Percentiles rank a stretch among this genome's conserved stretches.
Evolutionary conservation across 2,329 filamentous ascomycete species (phyloP).

Genomic region (Coccinonectria pachysandricola): DNA sequence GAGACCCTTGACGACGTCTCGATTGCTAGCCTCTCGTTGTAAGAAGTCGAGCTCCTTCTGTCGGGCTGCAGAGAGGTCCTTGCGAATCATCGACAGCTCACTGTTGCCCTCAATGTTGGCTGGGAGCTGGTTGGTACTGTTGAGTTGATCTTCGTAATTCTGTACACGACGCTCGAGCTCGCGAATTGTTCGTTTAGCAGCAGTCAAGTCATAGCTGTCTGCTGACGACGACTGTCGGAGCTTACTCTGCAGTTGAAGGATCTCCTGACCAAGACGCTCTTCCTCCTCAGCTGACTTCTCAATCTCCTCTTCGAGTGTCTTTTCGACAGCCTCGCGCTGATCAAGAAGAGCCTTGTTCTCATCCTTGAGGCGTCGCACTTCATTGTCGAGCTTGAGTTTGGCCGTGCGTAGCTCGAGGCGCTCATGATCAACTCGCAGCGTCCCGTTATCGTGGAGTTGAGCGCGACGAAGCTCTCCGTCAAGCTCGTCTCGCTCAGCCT

Average conservation of each 20-base stretch:
- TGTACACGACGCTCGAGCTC: slow-evolving; percentile 54
- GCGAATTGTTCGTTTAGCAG: slow-evolving; percentile 52
- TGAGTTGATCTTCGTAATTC: slow-evolving; percentile 39
- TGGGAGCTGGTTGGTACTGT: slow-evolving; percentile 21
- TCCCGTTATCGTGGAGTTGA: slow-evolving; percentile 47
- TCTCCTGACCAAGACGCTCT: slow-evolving; percentile 46
- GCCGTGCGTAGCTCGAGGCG: slow-evolving; percentile 56
- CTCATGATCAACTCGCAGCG: slow-evolving; percentile 55
- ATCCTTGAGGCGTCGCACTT: slow-evolving; percentile 53
- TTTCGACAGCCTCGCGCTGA: slow-evolving; percentile 49
- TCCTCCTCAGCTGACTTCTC: slow-evolving; percentile 58
- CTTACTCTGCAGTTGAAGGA: slow-evolving; percentile 39
- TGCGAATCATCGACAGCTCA: slow-evolving; percentile 51
- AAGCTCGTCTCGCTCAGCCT: slow-evolving; percentile 58
- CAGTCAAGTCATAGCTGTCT: slow-evolving; percentile 43
- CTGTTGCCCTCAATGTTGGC: slow-evolving; percentile 32
- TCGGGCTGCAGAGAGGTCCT: slow-evolving; percentile 53
- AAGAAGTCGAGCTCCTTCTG: slow-evolving; percentile 55
- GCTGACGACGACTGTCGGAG: slow-evolving; percentile 34
- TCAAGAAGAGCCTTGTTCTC: slow-evolving; percentile 49
- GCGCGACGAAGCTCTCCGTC: slow-evolving; percentile 47
- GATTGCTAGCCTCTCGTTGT: slow-evolving; percentile 55
- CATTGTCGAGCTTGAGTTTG: slow-evolving; percentile 58
- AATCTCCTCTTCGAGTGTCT: slow-evolving; percentile 54
- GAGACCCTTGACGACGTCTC: slow-evolving; percentile 50